Evolutionary conservation across 257 asterid species (phyloP).

Genomic region (Solanum sitiens): DNA sequence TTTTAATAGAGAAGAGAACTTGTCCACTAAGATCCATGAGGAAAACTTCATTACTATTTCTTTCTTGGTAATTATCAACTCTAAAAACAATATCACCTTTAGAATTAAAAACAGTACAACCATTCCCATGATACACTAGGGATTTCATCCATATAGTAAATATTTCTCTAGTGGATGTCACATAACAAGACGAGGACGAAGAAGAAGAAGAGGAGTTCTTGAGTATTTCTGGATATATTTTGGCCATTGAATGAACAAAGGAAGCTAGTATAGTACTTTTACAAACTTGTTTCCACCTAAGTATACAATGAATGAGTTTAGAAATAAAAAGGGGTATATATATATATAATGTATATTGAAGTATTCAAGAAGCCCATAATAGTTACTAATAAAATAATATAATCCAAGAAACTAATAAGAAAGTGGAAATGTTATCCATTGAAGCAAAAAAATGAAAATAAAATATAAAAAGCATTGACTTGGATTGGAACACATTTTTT

Average conservation of each 20-base stretch:
- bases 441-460: neutral
- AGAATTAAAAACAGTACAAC: neutral
- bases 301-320: neutral
- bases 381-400: neutral
- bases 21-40: constrained; percentile 66
- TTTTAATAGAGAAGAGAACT: constrained; percentile 45
- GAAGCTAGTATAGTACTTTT: neutral
- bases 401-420: neutral
- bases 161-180: neutral
- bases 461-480: neutral
- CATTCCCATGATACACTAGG: neutral
- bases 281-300: neutral
- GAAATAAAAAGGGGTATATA: neutral
- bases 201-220: neutral
- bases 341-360: neutral
- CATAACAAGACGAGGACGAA: neutral
- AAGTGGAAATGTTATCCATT: neutral
- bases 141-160: neutral
- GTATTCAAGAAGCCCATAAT: neutral
- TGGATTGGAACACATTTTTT: neutral
- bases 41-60: constrained; percentile 34
- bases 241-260: constrained; percentile 31
- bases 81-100: neutral
- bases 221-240: constrained; percentile 32
- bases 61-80: constrained; percentile 14